Conservation (phyloP, 768 basidiomycete genomes). For the Boletellus sp. region DNA sequence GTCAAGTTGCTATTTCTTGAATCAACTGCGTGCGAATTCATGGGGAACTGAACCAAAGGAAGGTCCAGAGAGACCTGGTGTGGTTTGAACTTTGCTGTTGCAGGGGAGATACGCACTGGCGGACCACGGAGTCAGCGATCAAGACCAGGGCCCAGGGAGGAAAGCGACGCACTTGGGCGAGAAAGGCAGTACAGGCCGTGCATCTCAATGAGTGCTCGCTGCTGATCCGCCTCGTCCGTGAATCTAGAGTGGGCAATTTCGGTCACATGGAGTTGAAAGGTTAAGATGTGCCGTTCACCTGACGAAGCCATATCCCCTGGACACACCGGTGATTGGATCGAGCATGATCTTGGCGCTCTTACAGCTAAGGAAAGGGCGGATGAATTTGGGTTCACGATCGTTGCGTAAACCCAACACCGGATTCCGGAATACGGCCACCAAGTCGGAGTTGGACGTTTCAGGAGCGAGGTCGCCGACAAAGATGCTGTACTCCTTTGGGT, state of each 20-base stretch:
- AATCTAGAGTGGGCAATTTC: conserved; percentile 48
- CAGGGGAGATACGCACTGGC: conserved; percentile 86
- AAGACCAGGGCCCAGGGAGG: conserved; percentile 1
- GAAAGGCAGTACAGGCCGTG: conserved; percentile 87
- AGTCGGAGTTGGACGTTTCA: conserved; percentile 90
- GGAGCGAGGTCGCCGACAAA: conserved; percentile 94
- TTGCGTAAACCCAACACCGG: conserved; percentile 81
- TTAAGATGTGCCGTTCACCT: conserved; percentile 44
- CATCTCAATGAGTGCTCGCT: conserved; percentile 88
- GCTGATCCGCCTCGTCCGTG: conserved; percentile 83
- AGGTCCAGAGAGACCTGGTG: conserved; percentile 44
- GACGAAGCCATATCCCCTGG: conserved; percentile 90
- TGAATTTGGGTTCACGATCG: conserved; percentile 85
- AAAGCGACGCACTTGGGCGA: conserved; percentile 66
- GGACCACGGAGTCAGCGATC: conserved; percentile 25
- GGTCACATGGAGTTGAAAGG: conserved; percentile 8
- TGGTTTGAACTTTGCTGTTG: conserved; percentile 82
- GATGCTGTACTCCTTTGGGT: conserved; percentile 85
- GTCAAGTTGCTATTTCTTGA: conserved; percentile 41
- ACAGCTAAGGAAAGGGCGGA: conserved; percentile 84
- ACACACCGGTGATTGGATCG: conserved; percentile 84
- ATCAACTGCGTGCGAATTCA: conserved; percentile 21
- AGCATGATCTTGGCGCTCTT: conserved; percentile 96
- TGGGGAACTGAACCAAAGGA: conserved; percentile 45
- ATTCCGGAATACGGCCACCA: conserved; percentile 91